Conservation (phyloP, 163 green algal species). For the Prototheca cutis region DNA sequence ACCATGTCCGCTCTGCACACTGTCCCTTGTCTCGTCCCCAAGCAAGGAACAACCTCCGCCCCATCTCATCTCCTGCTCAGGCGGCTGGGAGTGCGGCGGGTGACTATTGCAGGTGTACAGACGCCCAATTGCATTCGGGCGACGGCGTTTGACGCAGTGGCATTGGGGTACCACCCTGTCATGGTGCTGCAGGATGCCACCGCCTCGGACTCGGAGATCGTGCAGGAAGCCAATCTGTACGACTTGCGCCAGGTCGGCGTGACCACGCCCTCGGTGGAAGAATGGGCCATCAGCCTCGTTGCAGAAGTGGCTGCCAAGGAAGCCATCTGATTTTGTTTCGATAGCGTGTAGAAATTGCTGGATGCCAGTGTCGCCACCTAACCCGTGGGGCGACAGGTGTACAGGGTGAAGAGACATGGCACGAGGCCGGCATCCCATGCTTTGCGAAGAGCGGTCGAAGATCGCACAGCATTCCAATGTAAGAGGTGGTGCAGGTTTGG, state of each 20-base stretch:
- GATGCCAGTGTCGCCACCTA: too few species aligned
- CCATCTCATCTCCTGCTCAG: constrained; percentile 16
- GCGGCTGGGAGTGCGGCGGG: constrained; percentile 24
- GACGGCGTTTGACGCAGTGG: constrained; percentile 58
- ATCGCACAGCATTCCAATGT: too few species aligned
- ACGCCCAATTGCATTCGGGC: constrained; percentile 71
- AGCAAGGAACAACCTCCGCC: too few species aligned
- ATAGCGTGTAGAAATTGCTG: too few species aligned
- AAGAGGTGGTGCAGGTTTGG: too few species aligned
- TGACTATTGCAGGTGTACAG: constrained; percentile 59
- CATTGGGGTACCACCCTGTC: constrained; percentile 36
- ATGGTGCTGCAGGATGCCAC: constrained; percentile 50
- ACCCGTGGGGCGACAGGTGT: too few species aligned
- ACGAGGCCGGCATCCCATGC: too few species aligned
- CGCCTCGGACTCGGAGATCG: constrained; percentile 31
- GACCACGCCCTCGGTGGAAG: constrained; percentile 15
- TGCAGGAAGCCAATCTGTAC: constrained; percentile 49
- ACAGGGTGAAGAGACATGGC: too few species aligned
- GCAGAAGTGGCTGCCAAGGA: background rate
- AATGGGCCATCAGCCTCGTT: constrained; percentile 8
- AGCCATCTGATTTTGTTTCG: background rate
- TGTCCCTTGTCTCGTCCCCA: too few species aligned
- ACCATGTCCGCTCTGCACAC: too few species aligned
- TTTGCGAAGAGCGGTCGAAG: too few species aligned
- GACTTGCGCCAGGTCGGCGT: constrained; percentile 21